Conservation (phyloP, 495 filamentous ascomycete genomes). For the Neurospora intermedia region DNA sequence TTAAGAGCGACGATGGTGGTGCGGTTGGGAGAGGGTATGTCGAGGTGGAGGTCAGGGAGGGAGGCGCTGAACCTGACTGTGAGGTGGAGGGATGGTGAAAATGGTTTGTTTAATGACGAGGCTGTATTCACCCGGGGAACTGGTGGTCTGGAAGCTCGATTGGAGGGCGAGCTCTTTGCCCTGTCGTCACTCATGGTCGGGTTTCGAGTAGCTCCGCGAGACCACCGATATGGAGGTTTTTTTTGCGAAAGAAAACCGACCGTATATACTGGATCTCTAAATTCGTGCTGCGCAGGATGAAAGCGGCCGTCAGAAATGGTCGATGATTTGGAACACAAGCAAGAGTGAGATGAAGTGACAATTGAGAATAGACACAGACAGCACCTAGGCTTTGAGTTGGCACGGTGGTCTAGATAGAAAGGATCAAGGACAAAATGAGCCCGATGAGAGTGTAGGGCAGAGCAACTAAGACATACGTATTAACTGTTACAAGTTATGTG, state of each 20-base stretch:
- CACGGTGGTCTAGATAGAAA: neutral
- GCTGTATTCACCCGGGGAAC: constrained; percentile 4
- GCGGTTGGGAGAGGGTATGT: constrained; percentile 51
- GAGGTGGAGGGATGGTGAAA: constrained; percentile 45
- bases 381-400: neutral
- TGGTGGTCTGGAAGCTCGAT: neutral
- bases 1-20: constrained; percentile 70
- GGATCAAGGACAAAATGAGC: neutral
- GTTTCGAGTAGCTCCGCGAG: neutral
- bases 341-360: neutral
- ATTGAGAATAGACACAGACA: neutral
- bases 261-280: neutral
- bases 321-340: neutral
- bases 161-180: neutral
- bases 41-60: constrained; percentile 71
- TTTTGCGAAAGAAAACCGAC: neutral
- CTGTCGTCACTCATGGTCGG: neutral
- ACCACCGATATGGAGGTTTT: neutral
- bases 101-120: constrained; percentile 4
- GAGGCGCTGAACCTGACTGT: constrained; percentile 82
- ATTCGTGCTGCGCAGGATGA: neutral
- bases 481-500: neutral
- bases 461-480: neutral
- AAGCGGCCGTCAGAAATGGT: neutral
- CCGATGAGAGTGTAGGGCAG: neutral